A percentile compares a stretch with the other conserved stretches of the same genome.
Evolutionary conservation across 176 grass and related monocot genomes (phyloP).

Genomic region (Aegilops umbellulata): DNA sequence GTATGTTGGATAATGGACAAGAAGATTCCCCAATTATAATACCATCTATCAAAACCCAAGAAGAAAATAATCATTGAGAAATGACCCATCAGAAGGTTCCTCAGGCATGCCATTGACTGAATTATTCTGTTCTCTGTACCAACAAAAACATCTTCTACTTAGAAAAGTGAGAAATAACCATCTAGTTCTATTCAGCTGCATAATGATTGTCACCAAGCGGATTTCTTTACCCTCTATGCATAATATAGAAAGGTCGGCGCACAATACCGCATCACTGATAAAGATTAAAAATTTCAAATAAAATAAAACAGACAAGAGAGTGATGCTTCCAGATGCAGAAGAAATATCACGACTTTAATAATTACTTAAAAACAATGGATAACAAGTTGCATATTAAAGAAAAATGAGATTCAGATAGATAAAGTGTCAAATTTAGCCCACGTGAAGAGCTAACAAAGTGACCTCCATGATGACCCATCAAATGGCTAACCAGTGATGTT

Average conservation of each 20-base stretch:
- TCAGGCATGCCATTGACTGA: neutral
- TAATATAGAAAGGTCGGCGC: neutral
- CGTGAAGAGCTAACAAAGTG: neutral
- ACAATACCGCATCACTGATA: neutral
- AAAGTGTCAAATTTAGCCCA: neutral
- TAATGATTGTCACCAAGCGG: neutral
- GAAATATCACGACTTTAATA: no score
- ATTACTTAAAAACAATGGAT: neutral
- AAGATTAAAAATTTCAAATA: neutral
- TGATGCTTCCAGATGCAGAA: neutral
- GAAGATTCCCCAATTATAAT: neutral
- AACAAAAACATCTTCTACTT: neutral
- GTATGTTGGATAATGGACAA: neutral
- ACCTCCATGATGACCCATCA: neutral
- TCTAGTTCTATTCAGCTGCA: neutral
- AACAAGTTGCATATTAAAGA: neutral
- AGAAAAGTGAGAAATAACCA: no score
- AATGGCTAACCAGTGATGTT: neutral
- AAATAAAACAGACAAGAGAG: neutral
- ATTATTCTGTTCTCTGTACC: neutral
- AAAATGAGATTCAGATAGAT: neutral
- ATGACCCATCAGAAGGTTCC: neutral
- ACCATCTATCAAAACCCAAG: neutral
- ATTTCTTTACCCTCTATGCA: no score
- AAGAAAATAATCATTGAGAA: neutral